Evolutionary conservation across 352 stramenopile species (phyloP), one percentile per base, ranked within the genome.

Genomic region (Globisporangium uncinulatum): DNA sequence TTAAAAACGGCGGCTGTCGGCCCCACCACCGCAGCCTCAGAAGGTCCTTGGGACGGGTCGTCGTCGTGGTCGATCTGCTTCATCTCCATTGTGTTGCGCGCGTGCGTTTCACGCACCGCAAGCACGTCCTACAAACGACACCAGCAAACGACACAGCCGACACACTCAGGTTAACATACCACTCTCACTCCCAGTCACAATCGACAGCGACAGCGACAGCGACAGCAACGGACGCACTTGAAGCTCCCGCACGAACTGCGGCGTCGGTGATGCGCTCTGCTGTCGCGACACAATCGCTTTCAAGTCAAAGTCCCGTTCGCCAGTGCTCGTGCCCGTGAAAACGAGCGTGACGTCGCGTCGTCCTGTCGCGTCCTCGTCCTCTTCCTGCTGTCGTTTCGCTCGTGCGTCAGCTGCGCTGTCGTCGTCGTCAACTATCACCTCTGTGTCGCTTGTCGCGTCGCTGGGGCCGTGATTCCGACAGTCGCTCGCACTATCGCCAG

Each of bases 301-400:
- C 21, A 90, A 64, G 52, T 90, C 80, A 43, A 90, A 87, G 21
- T 69, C 76, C 21, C 70, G 69, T 45, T 90, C 76, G 44, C 77
- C 80, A 3, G 72, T 90, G 55, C 80, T 90, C 20, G 80, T 90
- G n/a, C 75, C 80, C 19, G 75, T 88, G 55, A 88, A 90, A 15
- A 90, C 69, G 49, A 85, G 50, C 49, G 79, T 76, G 49, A 43
- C 51, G 31, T 45, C 65, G 57, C 17, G 56, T 36, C 24, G 48
- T 6, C 56, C 36, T 31, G 64, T 31, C 37, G 62, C 57, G 20
- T 62, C 5, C 32, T 37, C 5, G 5, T 37, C 7, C 66, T 20
- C 42, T 45, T 51, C 43, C 20, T 39, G 61, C 57, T 54, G 39
- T 36, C 42, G n/a, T 46, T 6, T 36, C 6, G 5, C 21, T 42